phyloP scores from a whole-genome alignment of 805 yeast species.

The Danielia oregonensis region DNA sequence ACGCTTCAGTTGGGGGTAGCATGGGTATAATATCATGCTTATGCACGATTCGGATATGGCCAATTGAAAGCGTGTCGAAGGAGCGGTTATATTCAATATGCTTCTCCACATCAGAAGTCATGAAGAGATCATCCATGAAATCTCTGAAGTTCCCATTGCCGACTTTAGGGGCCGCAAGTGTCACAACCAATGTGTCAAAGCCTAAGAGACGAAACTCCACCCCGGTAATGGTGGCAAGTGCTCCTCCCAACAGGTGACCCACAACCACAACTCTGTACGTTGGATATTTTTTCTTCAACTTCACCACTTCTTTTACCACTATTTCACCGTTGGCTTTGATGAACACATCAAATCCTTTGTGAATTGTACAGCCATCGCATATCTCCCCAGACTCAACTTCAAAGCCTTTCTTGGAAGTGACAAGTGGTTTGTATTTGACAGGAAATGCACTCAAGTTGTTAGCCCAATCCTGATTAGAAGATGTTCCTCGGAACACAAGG shows the following conservation, averaged over 20 bases:
- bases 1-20: slow-evolving; percentile 50
- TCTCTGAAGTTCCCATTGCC: slow-evolving; percentile 50
- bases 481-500: slow-evolving; percentile 61
- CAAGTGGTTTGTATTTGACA: slow-evolving; percentile 45
- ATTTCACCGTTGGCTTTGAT: slow-evolving; percentile 34
- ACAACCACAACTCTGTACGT: slow-evolving; percentile 50
- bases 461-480: slow-evolving; percentile 57
- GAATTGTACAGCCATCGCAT: slow-evolving; percentile 57
- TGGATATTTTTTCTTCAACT: slow-evolving; percentile 34
- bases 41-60: slow-evolving; percentile 53
- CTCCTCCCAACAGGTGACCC: slow-evolving; percentile 81
- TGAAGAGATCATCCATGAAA: slow-evolving; percentile 51
- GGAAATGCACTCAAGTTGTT: slow-evolving; percentile 52
- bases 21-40: slow-evolving; percentile 55
- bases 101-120: slow-evolving; percentile 26
- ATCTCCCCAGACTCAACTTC: slow-evolving; percentile 1
- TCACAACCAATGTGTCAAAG: slow-evolving; percentile 48
- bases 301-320: slow-evolving; percentile 33
- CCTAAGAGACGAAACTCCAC: slow-evolving; percentile 58
- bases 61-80: slow-evolving; percentile 11
- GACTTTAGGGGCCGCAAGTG: slow-evolving; percentile 63
- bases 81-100: slow-evolving; percentile 19
- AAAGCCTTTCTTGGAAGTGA: slow-evolving; percentile 12
- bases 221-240: slow-evolving; percentile 60
- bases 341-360: slow-evolving; percentile 58